phyloP scores from a whole-genome alignment of 2,329 filamentous ascomycete genomes.

The Coniochaeta ligniaria region DNA sequence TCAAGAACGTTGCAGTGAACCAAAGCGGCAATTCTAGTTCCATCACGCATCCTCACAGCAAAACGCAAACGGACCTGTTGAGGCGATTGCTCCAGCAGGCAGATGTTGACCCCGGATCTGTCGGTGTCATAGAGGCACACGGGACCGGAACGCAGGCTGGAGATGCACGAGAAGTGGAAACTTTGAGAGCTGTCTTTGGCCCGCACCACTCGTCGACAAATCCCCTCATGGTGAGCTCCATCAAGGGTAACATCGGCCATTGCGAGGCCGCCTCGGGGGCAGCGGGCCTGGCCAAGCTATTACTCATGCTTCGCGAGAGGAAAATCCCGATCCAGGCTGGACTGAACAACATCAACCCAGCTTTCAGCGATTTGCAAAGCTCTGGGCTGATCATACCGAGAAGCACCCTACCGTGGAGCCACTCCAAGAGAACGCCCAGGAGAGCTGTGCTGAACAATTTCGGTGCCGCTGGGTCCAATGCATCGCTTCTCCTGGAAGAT shows the following conservation, averaged over 20 bases:
- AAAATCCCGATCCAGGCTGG: constrained; percentile 18
- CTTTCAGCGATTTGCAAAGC: constrained; percentile 11
- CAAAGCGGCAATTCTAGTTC: constrained; percentile 41
- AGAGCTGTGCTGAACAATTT: constrained; percentile 25
- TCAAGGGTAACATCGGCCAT: constrained; percentile 27
- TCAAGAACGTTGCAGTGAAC: constrained; percentile 28
- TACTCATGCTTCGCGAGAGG: constrained; percentile 20
- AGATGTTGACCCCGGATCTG: constrained; percentile 42
- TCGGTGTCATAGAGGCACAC: constrained; percentile 25
- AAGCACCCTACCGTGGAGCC: constrained; percentile 1
- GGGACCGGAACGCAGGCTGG: constrained; percentile 35
- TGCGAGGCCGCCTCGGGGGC: constrained; percentile 14
- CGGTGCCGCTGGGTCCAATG: constrained; percentile 26
- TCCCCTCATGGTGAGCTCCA: constrained; percentile 20
- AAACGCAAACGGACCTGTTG: background rate
- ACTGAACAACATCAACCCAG: constrained; percentile 16
- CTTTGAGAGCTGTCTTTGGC: constrained; percentile 13
- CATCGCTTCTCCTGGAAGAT: constrained; percentile 21
- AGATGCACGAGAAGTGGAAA: constrained; percentile 23
- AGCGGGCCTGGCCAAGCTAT: constrained; percentile 21
- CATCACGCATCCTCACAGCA: constrained; percentile 29
- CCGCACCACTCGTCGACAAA: background rate
- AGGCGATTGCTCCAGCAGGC: constrained; percentile 28
- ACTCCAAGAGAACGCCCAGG: constrained; percentile 8
- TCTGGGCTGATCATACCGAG: constrained; percentile 8